Evolutionary conservation across 2,329 filamentous ascomycete species (phyloP), one percentile per base, ranked within the genome.

Genomic region (Ceratocystiopsis sp.): DNA sequence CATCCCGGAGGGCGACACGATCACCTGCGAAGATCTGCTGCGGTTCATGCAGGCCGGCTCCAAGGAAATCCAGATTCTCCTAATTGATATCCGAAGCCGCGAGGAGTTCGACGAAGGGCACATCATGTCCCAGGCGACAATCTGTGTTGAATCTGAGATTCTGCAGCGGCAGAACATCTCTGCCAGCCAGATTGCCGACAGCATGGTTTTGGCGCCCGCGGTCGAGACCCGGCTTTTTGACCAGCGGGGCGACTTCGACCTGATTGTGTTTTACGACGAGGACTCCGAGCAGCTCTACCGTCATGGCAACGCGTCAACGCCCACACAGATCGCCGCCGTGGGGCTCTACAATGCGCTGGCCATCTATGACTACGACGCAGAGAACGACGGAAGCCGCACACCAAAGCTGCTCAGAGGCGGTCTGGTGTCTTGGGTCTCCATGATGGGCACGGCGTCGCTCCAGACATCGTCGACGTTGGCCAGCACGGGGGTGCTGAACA

Each of bases 201-300:
- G 77, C 47, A 68, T 87, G 52, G 68, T 85, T 2, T 60, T 91
- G 7, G 79, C 76, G 0, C 80, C 83, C 0, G 65, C 75, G n/a
- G 60, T 68, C n/a, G 91, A 98, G 57, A 78, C 82, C 51, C 62
- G 68, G 2, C 66, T 84, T 32, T 94, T 93, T 53, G 76, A 75
- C 37, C 65, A 75, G 44, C 72, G 80, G 14, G 71, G 87, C 49
- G 69, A 80, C 44, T 94, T 82, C 52, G 86, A 96, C 51, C 62
- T 95, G 37, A 73, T 98, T 12, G 83, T 98, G 0, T 91, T 93
- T 53, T 93, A 96, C 57, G 86, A 98, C 57, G 73, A 89, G 50
- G 48, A 69, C 57, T 67, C 83, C 54, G 45, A 71, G 59, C 50
- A 65, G 49, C 52, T 93, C 70, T 52, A 61, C 50, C 45, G 15